Conservation (phyloP, 768 basidiomycete genomes). For the Auriscalpium microsporum region DNA sequence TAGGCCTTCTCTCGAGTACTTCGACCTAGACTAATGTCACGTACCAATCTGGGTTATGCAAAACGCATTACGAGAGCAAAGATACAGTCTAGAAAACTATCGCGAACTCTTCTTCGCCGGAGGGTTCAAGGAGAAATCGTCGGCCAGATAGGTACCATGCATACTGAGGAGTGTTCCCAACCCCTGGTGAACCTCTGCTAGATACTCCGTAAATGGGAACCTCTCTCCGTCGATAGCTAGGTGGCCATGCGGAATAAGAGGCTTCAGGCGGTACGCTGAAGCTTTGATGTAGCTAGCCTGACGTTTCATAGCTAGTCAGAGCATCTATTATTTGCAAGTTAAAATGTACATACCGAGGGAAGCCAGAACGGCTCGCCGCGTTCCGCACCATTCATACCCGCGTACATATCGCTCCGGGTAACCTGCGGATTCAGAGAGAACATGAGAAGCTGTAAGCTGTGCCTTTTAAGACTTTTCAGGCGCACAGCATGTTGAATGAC, state of each 20-base stretch:
- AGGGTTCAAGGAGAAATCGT: constrained; percentile 12
- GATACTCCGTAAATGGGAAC: constrained; percentile 65
- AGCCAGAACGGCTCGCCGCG: constrained; percentile 57
- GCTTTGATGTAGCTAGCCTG: constrained; percentile 71
- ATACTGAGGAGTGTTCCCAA: constrained; percentile 61
- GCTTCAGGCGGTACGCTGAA: constrained; percentile 63
- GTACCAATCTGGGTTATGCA: no score
- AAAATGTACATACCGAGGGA: constrained; percentile 35
- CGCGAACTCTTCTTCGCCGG: no score
- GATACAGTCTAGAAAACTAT: no score
- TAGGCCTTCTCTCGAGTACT: background rate
- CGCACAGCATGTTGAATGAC: constrained; percentile 55
- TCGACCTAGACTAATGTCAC: no score
- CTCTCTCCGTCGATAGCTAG: constrained; percentile 74
- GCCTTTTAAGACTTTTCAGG: constrained; percentile 2
- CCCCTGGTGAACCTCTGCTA: constrained; percentile 67
- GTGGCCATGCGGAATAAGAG: constrained; percentile 42
- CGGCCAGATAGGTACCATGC: constrained; percentile 48
- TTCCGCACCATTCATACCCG: constrained; percentile 51
- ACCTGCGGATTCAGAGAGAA: constrained; percentile 25
- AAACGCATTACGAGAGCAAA: no score
- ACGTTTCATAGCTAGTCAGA: no score
- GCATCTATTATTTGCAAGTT: no score
- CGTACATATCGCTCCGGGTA: constrained; percentile 42
- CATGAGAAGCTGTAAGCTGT: background rate